Conservation (phyloP, 495 filamentous ascomycete genomes). For the Jackrogersella minutella region DNA sequence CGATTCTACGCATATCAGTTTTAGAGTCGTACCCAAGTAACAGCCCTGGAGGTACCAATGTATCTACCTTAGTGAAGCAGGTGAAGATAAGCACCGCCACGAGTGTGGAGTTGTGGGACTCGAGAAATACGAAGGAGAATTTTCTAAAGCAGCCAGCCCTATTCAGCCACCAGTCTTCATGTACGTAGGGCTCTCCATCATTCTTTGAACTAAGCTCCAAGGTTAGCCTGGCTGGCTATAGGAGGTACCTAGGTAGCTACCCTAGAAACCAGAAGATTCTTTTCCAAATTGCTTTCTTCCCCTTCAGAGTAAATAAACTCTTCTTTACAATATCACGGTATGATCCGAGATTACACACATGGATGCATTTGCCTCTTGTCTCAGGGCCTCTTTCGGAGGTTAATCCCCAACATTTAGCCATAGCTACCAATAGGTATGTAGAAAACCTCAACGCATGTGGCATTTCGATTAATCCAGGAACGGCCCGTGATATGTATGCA, state of each 20-base stretch:
- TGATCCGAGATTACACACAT: conserved; percentile 28
- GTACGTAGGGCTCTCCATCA: too few species aligned
- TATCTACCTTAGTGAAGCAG: too few species aligned
- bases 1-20: conserved; percentile 27
- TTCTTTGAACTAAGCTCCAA: too few species aligned
- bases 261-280: not conserved
- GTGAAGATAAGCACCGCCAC: conserved; percentile 41
- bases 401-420: conserved; percentile 31
- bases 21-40: not conserved
- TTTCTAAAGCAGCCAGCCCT: not conserved
- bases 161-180: conserved; percentile 1
- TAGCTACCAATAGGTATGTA: conserved; percentile 7
- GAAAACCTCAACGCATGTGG: conserved; percentile 23
- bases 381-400: conserved; percentile 23
- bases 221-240: too few species aligned
- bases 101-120: conserved; percentile 18
- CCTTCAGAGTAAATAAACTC: not conserved
- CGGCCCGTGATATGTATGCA: conserved; percentile 32
- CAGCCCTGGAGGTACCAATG: conserved; percentile 35
- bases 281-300: not conserved
- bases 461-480: conserved; percentile 38
- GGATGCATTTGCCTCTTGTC: conserved; percentile 2
- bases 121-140: conserved; percentile 25
- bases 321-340: conserved; percentile 24
- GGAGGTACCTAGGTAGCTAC: too few species aligned